Percentiles rank a stretch among this genome's conserved stretches.
phyloP scores from a whole-genome alignment of 1,284 basidiomycete genomes.

The Inonotus obliquus region DNA sequence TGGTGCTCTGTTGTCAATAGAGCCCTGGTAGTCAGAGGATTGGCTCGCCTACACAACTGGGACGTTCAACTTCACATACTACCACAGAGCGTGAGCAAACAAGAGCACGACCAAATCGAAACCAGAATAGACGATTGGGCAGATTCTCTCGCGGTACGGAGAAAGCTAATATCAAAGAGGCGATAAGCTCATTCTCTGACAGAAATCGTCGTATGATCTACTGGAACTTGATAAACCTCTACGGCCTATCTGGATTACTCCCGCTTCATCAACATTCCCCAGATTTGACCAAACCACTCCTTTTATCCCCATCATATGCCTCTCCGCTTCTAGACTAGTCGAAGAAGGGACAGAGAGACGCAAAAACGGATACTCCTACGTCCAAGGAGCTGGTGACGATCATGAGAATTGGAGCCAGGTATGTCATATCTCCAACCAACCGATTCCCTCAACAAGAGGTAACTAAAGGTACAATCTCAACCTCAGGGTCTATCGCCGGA shows the following conservation, averaged over 20 bases:
- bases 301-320: slow-evolving; percentile 68
- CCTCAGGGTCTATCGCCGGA: slow-evolving; percentile 69
- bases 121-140: slow-evolving; percentile 62
- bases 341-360: slow-evolving; percentile 54
- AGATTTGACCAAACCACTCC: slow-evolving; percentile 17
- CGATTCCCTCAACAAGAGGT: background rate
- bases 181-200: background rate
- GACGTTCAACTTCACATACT: slow-evolving; percentile 60
- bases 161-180: background rate
- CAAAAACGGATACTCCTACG: slow-evolving; percentile 63
- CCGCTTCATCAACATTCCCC: slow-evolving; percentile 44
- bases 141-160: slow-evolving; percentile 48
- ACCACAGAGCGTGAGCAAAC: slow-evolving; percentile 54
- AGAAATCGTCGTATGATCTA: slow-evolving; percentile 51
- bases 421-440: slow-evolving; percentile 20
- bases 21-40: slow-evolving; percentile 41
- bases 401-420: slow-evolving; percentile 85
- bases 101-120: slow-evolving; percentile 76
- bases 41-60: slow-evolving; percentile 35
- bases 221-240: slow-evolving; percentile 48
- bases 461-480: background rate
- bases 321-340: slow-evolving; percentile 72
- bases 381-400: slow-evolving; percentile 88
- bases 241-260: slow-evolving; percentile 66
- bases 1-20: slow-evolving; percentile 94